phyloP scores from a whole-genome alignment of 352 stramenopile genomes.

The Phytopythium chamaehyphon region DNA sequence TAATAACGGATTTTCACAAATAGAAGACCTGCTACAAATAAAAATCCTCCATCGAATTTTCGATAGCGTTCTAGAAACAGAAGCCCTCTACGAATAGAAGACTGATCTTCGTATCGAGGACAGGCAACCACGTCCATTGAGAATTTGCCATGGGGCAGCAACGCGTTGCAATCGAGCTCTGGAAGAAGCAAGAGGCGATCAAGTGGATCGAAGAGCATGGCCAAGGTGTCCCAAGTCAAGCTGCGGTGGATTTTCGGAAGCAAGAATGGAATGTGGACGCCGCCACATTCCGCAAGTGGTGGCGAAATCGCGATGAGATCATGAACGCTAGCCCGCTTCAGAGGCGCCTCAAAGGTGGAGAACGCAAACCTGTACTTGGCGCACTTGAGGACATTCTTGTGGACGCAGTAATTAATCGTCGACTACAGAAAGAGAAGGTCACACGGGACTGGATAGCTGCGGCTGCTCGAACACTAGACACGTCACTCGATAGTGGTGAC shows the following conservation, averaged over 20 bases:
- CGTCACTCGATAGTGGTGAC: no score
- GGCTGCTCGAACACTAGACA: no score
- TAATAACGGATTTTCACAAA: no score
- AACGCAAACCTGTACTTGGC: conserved; percentile 67
- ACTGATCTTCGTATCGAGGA: no score
- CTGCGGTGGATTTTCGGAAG: conserved; percentile 68
- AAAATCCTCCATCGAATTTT: no score
- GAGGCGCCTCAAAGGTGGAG: conserved; percentile 68
- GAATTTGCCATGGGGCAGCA: no score
- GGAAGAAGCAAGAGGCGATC: conserved; percentile 82
- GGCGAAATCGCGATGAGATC: conserved; percentile 82
- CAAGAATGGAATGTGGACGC: conserved; percentile 74
- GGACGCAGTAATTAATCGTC: conserved; percentile 71
- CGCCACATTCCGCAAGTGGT: conserved; percentile 81
- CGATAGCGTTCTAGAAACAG: no score
- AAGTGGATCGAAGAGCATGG: conserved; percentile 73
- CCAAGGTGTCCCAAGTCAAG: conserved; percentile 62
- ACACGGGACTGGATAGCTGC: conserved; percentile 84
- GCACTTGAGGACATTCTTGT: conserved; percentile 67
- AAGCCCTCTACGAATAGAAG: no score
- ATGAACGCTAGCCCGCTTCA: conserved; percentile 62
- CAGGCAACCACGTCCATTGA: no score
- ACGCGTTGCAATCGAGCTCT: conserved; percentile 73
- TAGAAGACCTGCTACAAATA: no score
- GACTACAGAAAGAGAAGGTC: conserved; percentile 73